Percentiles rank a stretch among this genome's conserved stretches.
These are phyloP conservation scores for Vanrija pseudolonga DNA, from an alignment of 1,284 basidiomycete genomes.

Conservation along the genomic window DNA sequence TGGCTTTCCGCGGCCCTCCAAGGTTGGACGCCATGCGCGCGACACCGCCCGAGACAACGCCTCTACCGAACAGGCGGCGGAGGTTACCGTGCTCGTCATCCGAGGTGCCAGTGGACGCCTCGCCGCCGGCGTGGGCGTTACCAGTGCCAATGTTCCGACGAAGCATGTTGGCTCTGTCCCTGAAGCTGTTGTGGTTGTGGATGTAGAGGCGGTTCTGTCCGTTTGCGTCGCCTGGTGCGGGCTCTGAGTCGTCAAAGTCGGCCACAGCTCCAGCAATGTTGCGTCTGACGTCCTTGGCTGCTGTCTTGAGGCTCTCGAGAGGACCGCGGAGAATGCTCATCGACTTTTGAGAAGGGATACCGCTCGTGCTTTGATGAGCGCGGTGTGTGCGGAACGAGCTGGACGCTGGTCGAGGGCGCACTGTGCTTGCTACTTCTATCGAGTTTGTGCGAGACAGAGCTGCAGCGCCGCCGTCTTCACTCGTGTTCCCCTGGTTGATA, in stretches of 20 bases:
- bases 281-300: not conserved
- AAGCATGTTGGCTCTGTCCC: not conserved
- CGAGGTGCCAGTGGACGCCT: slow-evolving; percentile 1
- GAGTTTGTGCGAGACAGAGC: slow-evolving; percentile 6
- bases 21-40: not conserved
- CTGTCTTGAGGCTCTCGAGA: too few species aligned
- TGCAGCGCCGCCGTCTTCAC: not conserved
- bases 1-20: not conserved
- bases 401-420: not conserved
- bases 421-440: not conserved
- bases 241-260: not conserved
- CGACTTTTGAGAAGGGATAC: not conserved
- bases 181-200: not conserved
- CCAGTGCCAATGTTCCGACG: not conserved
- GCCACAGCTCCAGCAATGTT: not conserved
- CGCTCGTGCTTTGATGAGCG: not conserved
- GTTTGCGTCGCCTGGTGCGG: not conserved
- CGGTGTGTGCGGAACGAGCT: slow-evolving; percentile 1
- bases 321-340: too few species aligned
- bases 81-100: slow-evolving; percentile 11
- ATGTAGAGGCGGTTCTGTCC: not conserved
- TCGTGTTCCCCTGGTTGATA: not conserved
- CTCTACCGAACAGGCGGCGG: not conserved
- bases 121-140: not conserved
- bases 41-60: not conserved